phyloP scores from a whole-genome alignment of 1,284 basidiomycete genomes.

The Malassezia caprae region DNA sequence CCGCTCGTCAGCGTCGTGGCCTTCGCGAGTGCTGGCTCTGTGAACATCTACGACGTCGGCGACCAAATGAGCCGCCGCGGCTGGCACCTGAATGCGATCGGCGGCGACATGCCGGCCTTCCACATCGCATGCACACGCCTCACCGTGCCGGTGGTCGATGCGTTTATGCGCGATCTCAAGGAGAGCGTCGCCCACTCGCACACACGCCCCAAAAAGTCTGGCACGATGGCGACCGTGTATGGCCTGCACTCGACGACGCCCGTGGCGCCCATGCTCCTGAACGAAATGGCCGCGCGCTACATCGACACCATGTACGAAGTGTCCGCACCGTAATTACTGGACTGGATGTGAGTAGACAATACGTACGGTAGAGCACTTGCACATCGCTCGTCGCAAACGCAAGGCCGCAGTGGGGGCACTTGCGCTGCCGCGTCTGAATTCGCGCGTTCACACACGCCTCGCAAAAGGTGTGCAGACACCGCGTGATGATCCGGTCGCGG shows the following conservation, averaged over 20 bases:
- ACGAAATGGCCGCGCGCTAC: conserved; percentile 60
- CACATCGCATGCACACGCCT: conserved; percentile 86
- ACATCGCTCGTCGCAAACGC: conserved; percentile 79
- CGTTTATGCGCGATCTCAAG: conserved; percentile 72
- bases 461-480: conserved; percentile 94
- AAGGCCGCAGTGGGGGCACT: conserved; percentile 83
- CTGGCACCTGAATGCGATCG: conserved; percentile 78
- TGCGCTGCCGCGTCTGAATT: conserved; percentile 79
- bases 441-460: conserved; percentile 74
- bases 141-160: conserved; percentile 66
- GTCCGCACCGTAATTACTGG: neutral
- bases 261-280: conserved; percentile 77
- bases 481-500: conserved; percentile 75
- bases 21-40: conserved; percentile 58
- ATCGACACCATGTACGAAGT: conserved; percentile 37
- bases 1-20: conserved; percentile 84
- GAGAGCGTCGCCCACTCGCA: conserved; percentile 53
- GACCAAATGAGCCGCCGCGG: conserved; percentile 67
- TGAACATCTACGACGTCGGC: conserved; percentile 72
- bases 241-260: conserved; percentile 78
- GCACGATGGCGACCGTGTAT: conserved; percentile 40
- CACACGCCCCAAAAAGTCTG: conserved; percentile 19
- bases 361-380: conserved; percentile 61
- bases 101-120: conserved; percentile 62
- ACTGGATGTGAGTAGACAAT: neutral